Evolutionary conservation across 2,329 filamentous ascomycete genomes (phyloP), one percentile per base, ranked within the genome.

Genomic region (Exophiala calicioides): DNA sequence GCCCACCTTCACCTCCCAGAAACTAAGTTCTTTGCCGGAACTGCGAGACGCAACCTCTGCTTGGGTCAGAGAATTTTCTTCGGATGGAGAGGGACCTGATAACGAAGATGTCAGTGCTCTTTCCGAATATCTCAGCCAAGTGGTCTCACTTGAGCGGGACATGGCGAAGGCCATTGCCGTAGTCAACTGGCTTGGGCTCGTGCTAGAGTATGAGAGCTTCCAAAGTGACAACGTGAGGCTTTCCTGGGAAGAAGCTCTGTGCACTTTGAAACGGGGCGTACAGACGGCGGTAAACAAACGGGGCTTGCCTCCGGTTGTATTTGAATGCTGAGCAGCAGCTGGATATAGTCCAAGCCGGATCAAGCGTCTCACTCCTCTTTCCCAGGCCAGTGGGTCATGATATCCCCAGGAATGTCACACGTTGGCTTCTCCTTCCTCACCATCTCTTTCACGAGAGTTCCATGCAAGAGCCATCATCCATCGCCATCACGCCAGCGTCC

Each of bases 61-160:
- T 3, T 98, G 93, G 93, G 78, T 89, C 55, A 63, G 70, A 2
- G 82, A 85, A 50, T 95, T 91, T 51, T 71, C 67, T 26, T 74
- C 74, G 4, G 85, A 90, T 3, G 89, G 86, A 0, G 90, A 93
- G 65, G 89, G 87, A 0, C 93, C 93, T 1, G 90, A 93, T 65
- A 68, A 69, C 0, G 82, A 86, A 47, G 93, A 98, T 66, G 84
- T 91, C 0, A 77, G 76, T 30, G 82, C 90, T 27, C 73, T 97
- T 50, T 80, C 77, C 43, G 78, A 74, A 61, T 97, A 95, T 65
- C 66, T 97, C 21, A 72, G 65, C 4, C 78, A 77, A 19, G 88
- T 97, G 0, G 77, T 95, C 0, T 51, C 70, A 1, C 84, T 91
- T 47, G 93, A 97, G 66, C 74, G 78, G 47, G 84, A 96, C 63